phyloP scores from a whole-genome alignment of 2,329 filamentous ascomycete genomes.

The Diaporthe helianthi region DNA sequence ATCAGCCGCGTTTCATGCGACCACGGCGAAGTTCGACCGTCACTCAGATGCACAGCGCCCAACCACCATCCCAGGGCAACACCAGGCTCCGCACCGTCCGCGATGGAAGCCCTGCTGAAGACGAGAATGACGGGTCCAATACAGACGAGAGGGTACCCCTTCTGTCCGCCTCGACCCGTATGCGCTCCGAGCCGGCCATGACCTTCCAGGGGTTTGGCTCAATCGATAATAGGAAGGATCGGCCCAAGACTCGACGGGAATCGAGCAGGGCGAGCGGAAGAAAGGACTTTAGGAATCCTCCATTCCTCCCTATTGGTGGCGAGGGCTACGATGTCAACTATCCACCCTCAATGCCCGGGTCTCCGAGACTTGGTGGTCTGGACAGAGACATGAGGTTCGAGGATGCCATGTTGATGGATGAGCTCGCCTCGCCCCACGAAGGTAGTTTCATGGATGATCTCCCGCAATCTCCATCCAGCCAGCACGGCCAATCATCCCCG shows the following conservation, averaged over 20 bases:
- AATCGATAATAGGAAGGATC: slow-evolving; percentile 46
- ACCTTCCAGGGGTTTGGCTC: slow-evolving; percentile 51
- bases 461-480: slow-evolving; percentile 17
- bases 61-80: slow-evolving; percentile 40
- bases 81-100: slow-evolving; percentile 41
- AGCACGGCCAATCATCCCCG: slow-evolving; percentile 34
- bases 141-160: slow-evolving; percentile 63
- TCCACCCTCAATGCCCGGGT: slow-evolving; percentile 71
- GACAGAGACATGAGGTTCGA: slow-evolving; percentile 66
- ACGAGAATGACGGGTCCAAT: slow-evolving; percentile 53
- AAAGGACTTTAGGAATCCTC: slow-evolving; percentile 43
- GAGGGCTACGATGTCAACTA: slow-evolving; percentile 71
- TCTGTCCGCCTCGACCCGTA: slow-evolving; percentile 52
- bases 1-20: slow-evolving; percentile 66
- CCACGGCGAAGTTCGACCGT: slow-evolving; percentile 66
- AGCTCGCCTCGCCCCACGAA: slow-evolving; percentile 51
- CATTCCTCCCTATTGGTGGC: slow-evolving; percentile 40
- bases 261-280: slow-evolving; percentile 61
- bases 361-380: slow-evolving; percentile 59
- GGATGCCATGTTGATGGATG: slow-evolving; percentile 75
- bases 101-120: slow-evolving; percentile 52
- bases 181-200: slow-evolving; percentile 43
- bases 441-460: slow-evolving; percentile 28
- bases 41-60: slow-evolving; percentile 43
- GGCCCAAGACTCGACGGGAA: slow-evolving; percentile 50